phyloP scores from a whole-genome alignment of 2,329 filamentous ascomycete genomes.

The Exophiala oligosperma region DNA sequence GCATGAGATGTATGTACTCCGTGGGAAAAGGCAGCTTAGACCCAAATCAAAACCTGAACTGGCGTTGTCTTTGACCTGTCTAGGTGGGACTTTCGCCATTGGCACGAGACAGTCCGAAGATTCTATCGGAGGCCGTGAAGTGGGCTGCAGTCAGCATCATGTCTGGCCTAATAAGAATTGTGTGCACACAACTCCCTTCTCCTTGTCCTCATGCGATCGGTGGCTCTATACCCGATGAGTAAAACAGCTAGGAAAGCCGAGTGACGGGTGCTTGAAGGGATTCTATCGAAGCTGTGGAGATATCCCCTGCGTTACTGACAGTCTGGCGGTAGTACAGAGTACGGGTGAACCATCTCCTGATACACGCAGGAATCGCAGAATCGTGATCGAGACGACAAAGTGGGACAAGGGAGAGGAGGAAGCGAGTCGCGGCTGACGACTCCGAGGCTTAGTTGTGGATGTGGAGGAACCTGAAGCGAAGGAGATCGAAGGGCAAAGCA shows the following conservation, averaged over 20 bases:
- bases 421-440: slow-evolving; percentile 16
- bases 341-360: slow-evolving; percentile 2
- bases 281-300: neutral
- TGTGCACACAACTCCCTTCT: too few relatives aligned
- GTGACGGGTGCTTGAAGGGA: neutral
- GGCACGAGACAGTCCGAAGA: slow-evolving; percentile 6
- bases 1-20: neutral
- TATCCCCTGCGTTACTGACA: slow-evolving; percentile 13
- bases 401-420: neutral
- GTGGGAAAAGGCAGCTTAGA: slow-evolving; percentile 15
- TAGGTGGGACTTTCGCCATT: neutral
- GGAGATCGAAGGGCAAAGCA: slow-evolving; percentile 11
- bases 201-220: too few relatives aligned
- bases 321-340: slow-evolving; percentile 7
- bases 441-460: slow-evolving; percentile 21
- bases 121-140: neutral
- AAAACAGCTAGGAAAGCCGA: neutral
- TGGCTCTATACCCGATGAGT: too few relatives aligned
- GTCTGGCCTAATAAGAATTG: neutral
- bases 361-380: neutral
- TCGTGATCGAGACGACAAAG: neutral
- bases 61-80: neutral
- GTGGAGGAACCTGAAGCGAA: slow-evolving; percentile 10
- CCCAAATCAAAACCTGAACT: neutral
- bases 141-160: slow-evolving; percentile 12